Percentiles rank a stretch among this genome's conserved stretches.
Evolutionary conservation across 2,329 filamentous ascomycete genomes (phyloP).

Genomic region (Westerdykella ornata): DNA sequence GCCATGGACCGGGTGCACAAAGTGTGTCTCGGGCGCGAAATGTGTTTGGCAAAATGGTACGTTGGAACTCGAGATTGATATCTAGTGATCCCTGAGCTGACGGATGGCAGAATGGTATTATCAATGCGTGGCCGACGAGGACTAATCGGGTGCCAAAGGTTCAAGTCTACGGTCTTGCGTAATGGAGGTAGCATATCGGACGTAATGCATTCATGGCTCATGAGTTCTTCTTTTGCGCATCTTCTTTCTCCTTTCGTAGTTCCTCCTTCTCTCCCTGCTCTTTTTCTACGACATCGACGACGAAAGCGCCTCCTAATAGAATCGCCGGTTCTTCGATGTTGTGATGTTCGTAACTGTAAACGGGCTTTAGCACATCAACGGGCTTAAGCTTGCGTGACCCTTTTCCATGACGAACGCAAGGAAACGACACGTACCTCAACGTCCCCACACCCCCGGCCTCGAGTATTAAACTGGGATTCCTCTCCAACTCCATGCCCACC

Average conservation of each 20-base stretch:
- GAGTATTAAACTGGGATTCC: constrained; percentile 73
- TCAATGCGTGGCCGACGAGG: constrained; percentile 23
- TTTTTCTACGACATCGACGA: constrained; percentile 44
- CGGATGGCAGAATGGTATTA: constrained; percentile 19
- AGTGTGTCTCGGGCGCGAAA: constrained; percentile 20
- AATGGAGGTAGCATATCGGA: not conserved
- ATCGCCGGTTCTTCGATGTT: constrained; percentile 47
- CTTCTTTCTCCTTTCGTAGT: not conserved
- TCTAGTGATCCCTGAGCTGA: not conserved
- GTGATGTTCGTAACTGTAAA: constrained; percentile 44
- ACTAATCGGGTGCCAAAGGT: not conserved
- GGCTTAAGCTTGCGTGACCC: not conserved
- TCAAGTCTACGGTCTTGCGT: not conserved
- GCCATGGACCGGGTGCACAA: constrained; percentile 25
- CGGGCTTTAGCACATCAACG: not conserved
- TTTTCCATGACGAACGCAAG: not conserved
- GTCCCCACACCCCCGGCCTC: constrained; percentile 55
- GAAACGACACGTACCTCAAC: constrained; percentile 32
- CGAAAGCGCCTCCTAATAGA: constrained; percentile 46
- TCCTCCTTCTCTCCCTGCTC: constrained; percentile 20
- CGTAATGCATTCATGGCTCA: not conserved
- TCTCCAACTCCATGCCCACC: constrained; percentile 64
- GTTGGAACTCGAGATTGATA: constrained; percentile 3
- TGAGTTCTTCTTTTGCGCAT: not conserved
- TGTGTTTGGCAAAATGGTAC: constrained; percentile 27